Conservation (phyloP, 148 eudicot genomes). For the Oxyria digyna region DNA sequence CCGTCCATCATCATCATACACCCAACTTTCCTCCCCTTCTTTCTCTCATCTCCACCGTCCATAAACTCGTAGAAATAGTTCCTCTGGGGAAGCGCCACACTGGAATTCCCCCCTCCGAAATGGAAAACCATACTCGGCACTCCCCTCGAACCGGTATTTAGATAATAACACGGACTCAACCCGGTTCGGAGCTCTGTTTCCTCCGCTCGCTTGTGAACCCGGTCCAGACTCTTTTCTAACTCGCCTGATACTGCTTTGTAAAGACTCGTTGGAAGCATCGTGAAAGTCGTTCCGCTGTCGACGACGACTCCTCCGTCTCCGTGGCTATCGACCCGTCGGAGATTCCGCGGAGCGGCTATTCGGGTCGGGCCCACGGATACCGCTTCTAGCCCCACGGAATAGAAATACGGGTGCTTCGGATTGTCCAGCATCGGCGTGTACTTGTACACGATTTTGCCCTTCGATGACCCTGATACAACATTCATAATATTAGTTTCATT, state of each 20-base stretch:
- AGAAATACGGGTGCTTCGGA: constrained; percentile 59
- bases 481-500: too few species aligned
- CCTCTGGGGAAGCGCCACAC: constrained; percentile 56
- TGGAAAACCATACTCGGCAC: constrained; percentile 54
- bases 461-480: neutral
- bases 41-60: constrained; percentile 37
- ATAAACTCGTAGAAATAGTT: constrained; percentile 71
- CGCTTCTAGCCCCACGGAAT: constrained; percentile 58
- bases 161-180: constrained; percentile 63
- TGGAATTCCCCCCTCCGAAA: constrained; percentile 67
- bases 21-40: constrained; percentile 43
- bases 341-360: constrained; percentile 33
- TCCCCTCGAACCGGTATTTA: constrained; percentile 19
- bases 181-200: constrained; percentile 51
- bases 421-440: constrained; percentile 58
- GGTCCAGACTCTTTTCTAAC: constrained; percentile 26
- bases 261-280: constrained; percentile 44
- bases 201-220: constrained; percentile 33
- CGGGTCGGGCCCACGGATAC: constrained; percentile 34
- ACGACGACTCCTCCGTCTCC: constrained; percentile 88
- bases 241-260: constrained; percentile 33
- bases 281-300: constrained; percentile 79
- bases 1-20: constrained; percentile 87
- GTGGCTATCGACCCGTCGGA: constrained; percentile 29
- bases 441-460: neutral